These are phyloP conservation scores for Tricholoma furcatifolium DNA, from an alignment of 768 basidiomycete genomes.

Conservation along the genomic window DNA sequence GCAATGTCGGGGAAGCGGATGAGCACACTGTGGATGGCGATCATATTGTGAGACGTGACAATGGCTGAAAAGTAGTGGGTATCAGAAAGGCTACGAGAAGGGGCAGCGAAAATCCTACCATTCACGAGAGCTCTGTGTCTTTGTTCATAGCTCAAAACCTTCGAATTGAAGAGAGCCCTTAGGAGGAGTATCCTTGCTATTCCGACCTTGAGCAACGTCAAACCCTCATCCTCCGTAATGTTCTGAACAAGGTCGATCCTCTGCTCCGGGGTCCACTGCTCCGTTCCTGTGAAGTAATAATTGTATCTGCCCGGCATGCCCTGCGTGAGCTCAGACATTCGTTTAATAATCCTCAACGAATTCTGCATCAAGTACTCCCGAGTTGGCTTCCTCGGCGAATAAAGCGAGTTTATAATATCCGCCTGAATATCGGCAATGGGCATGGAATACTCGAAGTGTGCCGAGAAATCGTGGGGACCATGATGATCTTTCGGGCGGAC, in stretches of 20 bases:
- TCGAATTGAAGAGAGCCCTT: conserved; percentile 76
- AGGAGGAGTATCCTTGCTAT: conserved; percentile 78
- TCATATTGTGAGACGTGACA: conserved; percentile 84
- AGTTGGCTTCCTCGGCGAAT: conserved; percentile 69
- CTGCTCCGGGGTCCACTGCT: conserved; percentile 69
- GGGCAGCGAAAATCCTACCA: conserved; percentile 43
- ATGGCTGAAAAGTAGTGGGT: conserved; percentile 50
- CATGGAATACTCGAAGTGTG: conserved; percentile 76
- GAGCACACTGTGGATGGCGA: conserved; percentile 80
- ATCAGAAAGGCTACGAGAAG: not conserved
- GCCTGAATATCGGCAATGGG: conserved; percentile 84
- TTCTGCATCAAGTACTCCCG: conserved; percentile 72
- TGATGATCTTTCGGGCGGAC: conserved; percentile 41
- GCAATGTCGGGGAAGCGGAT: conserved; percentile 84
- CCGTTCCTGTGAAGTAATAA: conserved; percentile 75
- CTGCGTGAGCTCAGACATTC: conserved; percentile 67
- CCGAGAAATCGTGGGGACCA: conserved; percentile 54
- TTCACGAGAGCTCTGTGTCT: conserved; percentile 74
- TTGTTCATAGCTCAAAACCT: conserved; percentile 63
- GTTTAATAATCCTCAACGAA: conserved; percentile 77
- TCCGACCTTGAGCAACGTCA: conserved; percentile 81
- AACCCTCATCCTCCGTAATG: conserved; percentile 77
- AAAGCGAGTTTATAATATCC: conserved; percentile 85
- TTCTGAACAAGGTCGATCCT: conserved; percentile 65
- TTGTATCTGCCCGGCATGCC: conserved; percentile 72